Evolutionary conservation across 768 basidiomycete species (phyloP).

Genomic region (Hericium alpestre): DNA sequence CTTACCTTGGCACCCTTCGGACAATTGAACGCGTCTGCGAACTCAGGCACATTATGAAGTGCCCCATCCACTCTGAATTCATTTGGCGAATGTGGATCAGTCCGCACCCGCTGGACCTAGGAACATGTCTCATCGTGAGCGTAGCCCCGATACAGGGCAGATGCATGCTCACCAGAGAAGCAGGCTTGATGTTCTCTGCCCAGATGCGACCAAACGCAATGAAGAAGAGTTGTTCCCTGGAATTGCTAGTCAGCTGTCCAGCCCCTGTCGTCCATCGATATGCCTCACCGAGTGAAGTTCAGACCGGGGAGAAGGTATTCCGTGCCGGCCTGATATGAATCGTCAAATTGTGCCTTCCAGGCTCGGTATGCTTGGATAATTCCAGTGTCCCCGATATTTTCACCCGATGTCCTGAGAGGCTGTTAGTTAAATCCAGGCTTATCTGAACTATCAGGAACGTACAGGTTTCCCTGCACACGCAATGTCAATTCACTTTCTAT

Average conservation of each 20-base stretch:
- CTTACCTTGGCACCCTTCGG: conserved; percentile 62
- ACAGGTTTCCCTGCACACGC: conserved; percentile 60
- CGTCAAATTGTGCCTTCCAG: conserved; percentile 71
- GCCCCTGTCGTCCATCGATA: not conserved
- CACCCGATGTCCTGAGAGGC: conserved; percentile 64
- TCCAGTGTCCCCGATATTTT: conserved; percentile 84
- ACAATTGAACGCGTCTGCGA: conserved; percentile 82
- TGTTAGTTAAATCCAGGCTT: not conserved
- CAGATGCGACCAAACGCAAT: conserved; percentile 83
- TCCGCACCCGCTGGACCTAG: conserved; percentile 67
- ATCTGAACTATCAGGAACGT: conserved; percentile 15
- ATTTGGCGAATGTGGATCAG: conserved; percentile 82
- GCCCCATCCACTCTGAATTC: conserved; percentile 80
- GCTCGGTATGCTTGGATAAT: conserved; percentile 83
- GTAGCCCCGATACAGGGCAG: not conserved
- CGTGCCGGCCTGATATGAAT: conserved; percentile 43
- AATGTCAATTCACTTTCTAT: too few relatives aligned
- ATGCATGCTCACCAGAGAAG: conserved; percentile 47
- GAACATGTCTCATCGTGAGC: not conserved
- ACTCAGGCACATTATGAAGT: conserved; percentile 77
- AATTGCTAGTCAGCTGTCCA: not conserved
- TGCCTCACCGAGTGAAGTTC: conserved; percentile 51
- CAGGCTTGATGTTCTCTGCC: conserved; percentile 73
- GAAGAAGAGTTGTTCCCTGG: conserved; percentile 89
- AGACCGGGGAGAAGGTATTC: conserved; percentile 80